A percentile compares a stretch with the other conserved stretches of the same genome.
phyloP scores from a whole-genome alignment of 2,329 filamentous ascomycete species.

The Purpureocillium takamizusanense region DNA sequence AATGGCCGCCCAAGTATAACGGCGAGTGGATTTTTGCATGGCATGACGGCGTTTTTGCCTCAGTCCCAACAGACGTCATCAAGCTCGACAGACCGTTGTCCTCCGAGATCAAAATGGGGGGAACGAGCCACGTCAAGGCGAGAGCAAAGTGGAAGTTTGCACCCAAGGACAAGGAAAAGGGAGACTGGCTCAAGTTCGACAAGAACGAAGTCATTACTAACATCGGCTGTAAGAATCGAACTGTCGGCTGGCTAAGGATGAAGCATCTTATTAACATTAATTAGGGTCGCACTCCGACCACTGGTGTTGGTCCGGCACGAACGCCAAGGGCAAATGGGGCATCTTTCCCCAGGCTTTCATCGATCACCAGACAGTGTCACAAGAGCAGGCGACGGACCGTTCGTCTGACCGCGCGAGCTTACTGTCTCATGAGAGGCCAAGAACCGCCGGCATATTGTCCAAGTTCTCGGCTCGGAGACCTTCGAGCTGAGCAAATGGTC shows the following conservation, averaged over 20 bases:
- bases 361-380: constrained; percentile 34
- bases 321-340: constrained; percentile 41
- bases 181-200: constrained; percentile 50
- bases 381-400: constrained; percentile 19
- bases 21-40: constrained; percentile 51
- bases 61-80: constrained; percentile 38
- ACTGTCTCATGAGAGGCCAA: constrained; percentile 24
- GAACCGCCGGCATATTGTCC: constrained; percentile 21
- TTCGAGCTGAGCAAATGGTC: constrained; percentile 19
- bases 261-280: constrained; percentile 2
- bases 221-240: constrained; percentile 41
- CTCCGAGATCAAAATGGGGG: constrained; percentile 35
- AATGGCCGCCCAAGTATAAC: constrained; percentile 39
- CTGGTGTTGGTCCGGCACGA: constrained; percentile 49
- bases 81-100: constrained; percentile 37
- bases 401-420: constrained; percentile 18
- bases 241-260: background rate
- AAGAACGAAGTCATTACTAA: constrained; percentile 60
- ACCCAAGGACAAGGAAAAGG: constrained; percentile 32
- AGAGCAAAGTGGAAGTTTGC: constrained; percentile 45
- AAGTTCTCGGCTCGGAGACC: constrained; percentile 23
- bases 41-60: constrained; percentile 43
- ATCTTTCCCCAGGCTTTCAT: constrained; percentile 43
- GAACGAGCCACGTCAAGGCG: constrained; percentile 37
- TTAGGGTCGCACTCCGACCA: constrained; percentile 36